phyloP scores from a whole-genome alignment of 2,329 filamentous ascomycete species.

The Sclerotinia borealis region DNA sequence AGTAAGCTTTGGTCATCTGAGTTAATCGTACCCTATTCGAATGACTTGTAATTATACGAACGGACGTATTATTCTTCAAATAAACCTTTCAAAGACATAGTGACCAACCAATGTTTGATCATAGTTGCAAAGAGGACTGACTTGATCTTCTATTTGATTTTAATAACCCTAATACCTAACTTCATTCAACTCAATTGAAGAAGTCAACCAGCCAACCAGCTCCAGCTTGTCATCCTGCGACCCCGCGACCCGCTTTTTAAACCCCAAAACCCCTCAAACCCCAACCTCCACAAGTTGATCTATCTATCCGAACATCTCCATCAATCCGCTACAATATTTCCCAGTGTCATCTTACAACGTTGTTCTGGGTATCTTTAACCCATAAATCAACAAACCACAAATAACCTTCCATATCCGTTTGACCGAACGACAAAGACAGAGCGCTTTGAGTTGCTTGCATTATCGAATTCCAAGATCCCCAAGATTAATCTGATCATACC shows the following conservation, averaged over 20 bases:
- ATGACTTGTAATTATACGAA: background rate
- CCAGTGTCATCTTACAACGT: background rate
- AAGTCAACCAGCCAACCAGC: too few relatives aligned
- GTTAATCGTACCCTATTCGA: too few relatives aligned
- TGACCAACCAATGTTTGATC: too few relatives aligned
- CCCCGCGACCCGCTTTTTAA: background rate
- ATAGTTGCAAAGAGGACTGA: too few relatives aligned
- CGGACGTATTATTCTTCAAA: too few relatives aligned
- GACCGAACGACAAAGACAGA: constrained; percentile 3
- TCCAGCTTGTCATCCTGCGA: too few relatives aligned
- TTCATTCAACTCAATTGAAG: background rate
- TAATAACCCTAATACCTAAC: too few relatives aligned
- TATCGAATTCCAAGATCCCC: background rate
- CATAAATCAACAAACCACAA: background rate
- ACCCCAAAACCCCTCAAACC: background rate
- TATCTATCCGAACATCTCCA: background rate
- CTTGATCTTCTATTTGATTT: background rate
- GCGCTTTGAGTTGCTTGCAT: background rate
- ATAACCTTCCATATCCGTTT: constrained; percentile 7
- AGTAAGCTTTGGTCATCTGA: too few relatives aligned
- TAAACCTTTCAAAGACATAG: background rate
- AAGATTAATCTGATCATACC: background rate
- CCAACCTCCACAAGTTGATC: background rate
- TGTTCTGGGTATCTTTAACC: background rate
- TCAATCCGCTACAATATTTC: background rate